These are phyloP conservation scores for Chrysoporthe puriensis DNA, from an alignment of 2,329 filamentous ascomycete genomes.

Conservation along the genomic window DNA sequence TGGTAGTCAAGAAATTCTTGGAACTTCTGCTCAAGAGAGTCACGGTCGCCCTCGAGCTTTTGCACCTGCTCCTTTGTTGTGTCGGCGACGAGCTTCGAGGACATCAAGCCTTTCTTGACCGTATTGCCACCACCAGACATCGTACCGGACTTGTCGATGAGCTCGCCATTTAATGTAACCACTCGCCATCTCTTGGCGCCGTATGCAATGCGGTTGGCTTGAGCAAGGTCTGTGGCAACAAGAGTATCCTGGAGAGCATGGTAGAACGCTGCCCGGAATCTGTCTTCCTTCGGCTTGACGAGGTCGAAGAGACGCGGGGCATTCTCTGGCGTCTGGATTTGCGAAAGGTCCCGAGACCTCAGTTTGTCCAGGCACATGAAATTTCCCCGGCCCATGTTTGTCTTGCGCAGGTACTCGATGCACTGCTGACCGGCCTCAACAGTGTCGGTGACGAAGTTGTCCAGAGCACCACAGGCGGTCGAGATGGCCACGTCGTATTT, in stretches of 20 bases:
- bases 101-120: slow-evolving; percentile 93
- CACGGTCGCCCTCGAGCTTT: slow-evolving; percentile 85
- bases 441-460: slow-evolving; percentile 96
- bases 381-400: slow-evolving; percentile 93
- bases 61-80: slow-evolving; percentile 85
- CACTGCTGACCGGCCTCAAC: slow-evolving; percentile 97
- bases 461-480: slow-evolving; percentile 86
- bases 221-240: slow-evolving; percentile 89
- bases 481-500: slow-evolving; percentile 98
- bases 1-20: slow-evolving; percentile 84
- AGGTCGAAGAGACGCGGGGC: slow-evolving; percentile 93
- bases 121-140: slow-evolving; percentile 97
- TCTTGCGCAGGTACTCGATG: slow-evolving; percentile 96
- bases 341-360: slow-evolving; percentile 73
- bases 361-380: slow-evolving; percentile 95
- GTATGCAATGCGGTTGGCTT: slow-evolving; percentile 96
- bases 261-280: slow-evolving; percentile 89
- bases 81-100: slow-evolving; percentile 88
- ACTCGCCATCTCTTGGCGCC: slow-evolving; percentile 93
- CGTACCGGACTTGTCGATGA: slow-evolving; percentile 97
- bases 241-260: slow-evolving; percentile 94
- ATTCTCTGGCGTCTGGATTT: slow-evolving; percentile 86
- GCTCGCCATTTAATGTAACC: slow-evolving; percentile 89
- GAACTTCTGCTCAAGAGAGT: slow-evolving; percentile 81
- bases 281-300: slow-evolving; percentile 84